These are phyloP conservation scores for Pseudocercospora pini-densiflorae DNA, from an alignment of 2,329 filamentous ascomycete species.

Conservation along the genomic window DNA sequence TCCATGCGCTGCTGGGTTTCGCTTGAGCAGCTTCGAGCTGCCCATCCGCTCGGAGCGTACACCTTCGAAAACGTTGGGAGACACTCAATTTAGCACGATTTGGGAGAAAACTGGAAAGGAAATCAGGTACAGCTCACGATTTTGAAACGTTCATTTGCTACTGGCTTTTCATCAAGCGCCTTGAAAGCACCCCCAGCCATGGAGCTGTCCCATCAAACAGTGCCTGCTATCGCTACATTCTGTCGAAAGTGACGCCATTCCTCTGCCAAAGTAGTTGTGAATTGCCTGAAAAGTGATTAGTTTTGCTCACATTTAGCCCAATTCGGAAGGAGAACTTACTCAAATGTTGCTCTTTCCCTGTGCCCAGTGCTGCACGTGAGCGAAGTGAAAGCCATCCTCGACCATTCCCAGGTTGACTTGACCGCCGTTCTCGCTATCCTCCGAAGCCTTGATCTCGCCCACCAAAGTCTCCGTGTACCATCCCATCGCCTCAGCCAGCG, in stretches of 20 bases:
- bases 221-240: not conserved
- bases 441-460: conserved; percentile 17
- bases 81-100: not conserved
- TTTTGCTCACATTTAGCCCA: not conserved
- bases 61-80: too few species aligned
- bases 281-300: not conserved
- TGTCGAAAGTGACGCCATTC: not conserved
- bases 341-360: not conserved
- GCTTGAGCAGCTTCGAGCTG: too few species aligned
- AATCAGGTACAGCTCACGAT: not conserved
- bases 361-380: conserved; percentile 13
- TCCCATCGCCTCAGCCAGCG: conserved; percentile 15
- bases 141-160: not conserved
- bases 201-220: not conserved
- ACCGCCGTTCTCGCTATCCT: conserved; percentile 22
- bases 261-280: not conserved
- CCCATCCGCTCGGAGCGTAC: too few species aligned
- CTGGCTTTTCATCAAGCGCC: not conserved
- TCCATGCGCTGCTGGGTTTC: too few species aligned
- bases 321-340: not conserved
- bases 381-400: conserved; percentile 23
- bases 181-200: too few species aligned
- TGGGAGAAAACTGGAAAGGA: not conserved
- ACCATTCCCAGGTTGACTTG: conserved; percentile 19
- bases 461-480: conserved; percentile 25